Conservation (phyloP, 306 rosid species). For the Geum urbanum region DNA sequence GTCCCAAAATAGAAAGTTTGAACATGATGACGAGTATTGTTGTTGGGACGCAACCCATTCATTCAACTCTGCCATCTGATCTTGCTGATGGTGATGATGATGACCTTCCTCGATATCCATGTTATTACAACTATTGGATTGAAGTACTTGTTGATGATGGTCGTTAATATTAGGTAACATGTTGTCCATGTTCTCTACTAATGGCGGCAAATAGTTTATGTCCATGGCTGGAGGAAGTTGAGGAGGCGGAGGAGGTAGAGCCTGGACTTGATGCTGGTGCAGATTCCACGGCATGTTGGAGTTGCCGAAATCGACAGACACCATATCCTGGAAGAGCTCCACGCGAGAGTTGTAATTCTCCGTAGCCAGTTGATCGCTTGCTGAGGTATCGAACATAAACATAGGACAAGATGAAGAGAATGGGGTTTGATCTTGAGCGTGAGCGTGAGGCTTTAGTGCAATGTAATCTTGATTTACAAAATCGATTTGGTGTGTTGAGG, state of each 20-base stretch:
- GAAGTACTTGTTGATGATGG: conserved; percentile 24
- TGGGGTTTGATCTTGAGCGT: conserved; percentile 31
- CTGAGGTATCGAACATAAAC: conserved; percentile 77
- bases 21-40: conserved; percentile 32
- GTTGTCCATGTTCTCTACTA: conserved; percentile 66
- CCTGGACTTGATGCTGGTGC: conserved; percentile 50
- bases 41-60: conserved; percentile 74
- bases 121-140: conserved; percentile 36
- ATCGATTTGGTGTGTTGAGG: conserved; percentile 47
- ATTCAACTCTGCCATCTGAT: conserved; percentile 49
- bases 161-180: conserved; percentile 28
- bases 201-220: conserved; percentile 58
- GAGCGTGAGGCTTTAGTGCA: conserved; percentile 30
- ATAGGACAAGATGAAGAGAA: conserved; percentile 66
- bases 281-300: conserved; percentile 58
- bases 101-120: conserved; percentile 65
- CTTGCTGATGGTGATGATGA: neutral
- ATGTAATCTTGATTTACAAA: conserved; percentile 47
- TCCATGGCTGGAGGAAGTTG: conserved; percentile 24
- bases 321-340: conserved; percentile 48
- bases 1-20: conserved; percentile 88
- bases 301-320: conserved; percentile 30
- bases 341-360: conserved; percentile 22
- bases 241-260: conserved; percentile 32
- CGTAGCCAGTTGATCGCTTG: conserved; percentile 31